Evolutionary conservation across 2,329 filamentous ascomycete genomes (phyloP).

Genomic region (Pseudopyricularia cyperi): DNA sequence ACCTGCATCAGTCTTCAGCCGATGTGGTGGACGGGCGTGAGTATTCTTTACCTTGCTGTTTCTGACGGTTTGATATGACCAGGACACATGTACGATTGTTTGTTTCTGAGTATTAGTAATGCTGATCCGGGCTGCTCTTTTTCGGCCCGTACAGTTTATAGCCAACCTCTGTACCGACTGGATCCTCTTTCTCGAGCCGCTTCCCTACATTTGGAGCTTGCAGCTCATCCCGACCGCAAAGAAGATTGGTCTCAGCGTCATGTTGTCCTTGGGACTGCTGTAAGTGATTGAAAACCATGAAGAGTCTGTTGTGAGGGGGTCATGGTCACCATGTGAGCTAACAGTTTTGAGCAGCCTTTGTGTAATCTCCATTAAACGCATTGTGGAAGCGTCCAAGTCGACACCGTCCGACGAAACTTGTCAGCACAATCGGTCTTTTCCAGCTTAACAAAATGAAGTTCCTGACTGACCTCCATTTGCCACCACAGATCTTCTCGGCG

Average conservation of each 20-base stretch:
- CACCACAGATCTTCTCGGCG: neutral
- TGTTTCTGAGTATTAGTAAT: too few relatives aligned
- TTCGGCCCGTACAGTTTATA: conserved; percentile 4
- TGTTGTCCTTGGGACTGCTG: conserved; percentile 4
- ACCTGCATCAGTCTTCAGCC: conserved; percentile 2
- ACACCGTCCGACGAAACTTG: neutral
- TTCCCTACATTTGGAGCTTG: conserved; percentile 6
- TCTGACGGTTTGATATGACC: too few relatives aligned
- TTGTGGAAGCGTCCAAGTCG: neutral
- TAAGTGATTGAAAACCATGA: neutral
- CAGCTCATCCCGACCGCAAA: conserved; percentile 5
- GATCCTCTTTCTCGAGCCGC: conserved; percentile 6
- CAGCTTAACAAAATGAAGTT: too few relatives aligned
- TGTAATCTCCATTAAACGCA: neutral
- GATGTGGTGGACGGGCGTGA: conserved; percentile 1
- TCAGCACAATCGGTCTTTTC: neutral
- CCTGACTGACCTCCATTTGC: too few relatives aligned
- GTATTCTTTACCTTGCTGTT: neutral
- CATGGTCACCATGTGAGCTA: neutral
- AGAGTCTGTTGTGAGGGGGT: neutral
- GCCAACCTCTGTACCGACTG: conserved; percentile 5
- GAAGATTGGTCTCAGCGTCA: conserved; percentile 4
- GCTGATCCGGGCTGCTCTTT: too few relatives aligned
- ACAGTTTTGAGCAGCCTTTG: neutral
- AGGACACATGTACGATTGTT: too few relatives aligned